phyloP scores from a whole-genome alignment of 2,329 filamentous ascomycete species.

The Lachnellula occidentalis region DNA sequence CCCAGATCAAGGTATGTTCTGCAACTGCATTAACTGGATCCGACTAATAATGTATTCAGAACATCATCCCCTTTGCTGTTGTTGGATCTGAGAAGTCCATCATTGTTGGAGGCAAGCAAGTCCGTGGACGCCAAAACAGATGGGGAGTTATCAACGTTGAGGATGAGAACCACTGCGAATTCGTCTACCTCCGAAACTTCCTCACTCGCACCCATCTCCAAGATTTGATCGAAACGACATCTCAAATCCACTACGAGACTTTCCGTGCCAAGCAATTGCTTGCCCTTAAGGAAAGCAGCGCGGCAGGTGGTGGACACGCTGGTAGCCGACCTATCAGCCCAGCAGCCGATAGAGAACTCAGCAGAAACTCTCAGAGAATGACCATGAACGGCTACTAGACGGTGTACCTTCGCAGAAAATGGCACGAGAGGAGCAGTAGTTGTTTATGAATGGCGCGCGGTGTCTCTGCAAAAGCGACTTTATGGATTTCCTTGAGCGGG shows the following conservation, averaged over 20 bases:
- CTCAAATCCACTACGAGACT: constrained; percentile 99
- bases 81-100: constrained; percentile 98
- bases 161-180: constrained; percentile 99
- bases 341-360: constrained; percentile 88
- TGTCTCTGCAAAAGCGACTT: constrained; percentile 31
- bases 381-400: constrained; percentile 96
- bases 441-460: constrained; percentile 26
- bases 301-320: constrained; percentile 57
- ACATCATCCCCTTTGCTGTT: constrained; percentile 93
- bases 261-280: constrained; percentile 99
- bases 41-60: constrained; percentile 47
- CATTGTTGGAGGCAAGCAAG: constrained; percentile 94
- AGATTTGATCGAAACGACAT: constrained; percentile 98
- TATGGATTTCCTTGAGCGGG: constrained; percentile 27
- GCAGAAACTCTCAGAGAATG: constrained; percentile 93
- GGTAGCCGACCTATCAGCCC: constrained; percentile 93
- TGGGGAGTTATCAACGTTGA: constrained; percentile 99
- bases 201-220: constrained; percentile 96
- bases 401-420: constrained; percentile 7
- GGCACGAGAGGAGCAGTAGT: constrained; percentile 7
- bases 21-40: neutral
- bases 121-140: constrained; percentile 95
- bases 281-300: constrained; percentile 96
- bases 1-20: constrained; percentile 81
- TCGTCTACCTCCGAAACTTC: constrained; percentile 97